Evolutionary conservation across 768 basidiomycete species (phyloP), one percentile per base, ranked within the genome.

Genomic region (Tricholoma furcatifolium): DNA sequence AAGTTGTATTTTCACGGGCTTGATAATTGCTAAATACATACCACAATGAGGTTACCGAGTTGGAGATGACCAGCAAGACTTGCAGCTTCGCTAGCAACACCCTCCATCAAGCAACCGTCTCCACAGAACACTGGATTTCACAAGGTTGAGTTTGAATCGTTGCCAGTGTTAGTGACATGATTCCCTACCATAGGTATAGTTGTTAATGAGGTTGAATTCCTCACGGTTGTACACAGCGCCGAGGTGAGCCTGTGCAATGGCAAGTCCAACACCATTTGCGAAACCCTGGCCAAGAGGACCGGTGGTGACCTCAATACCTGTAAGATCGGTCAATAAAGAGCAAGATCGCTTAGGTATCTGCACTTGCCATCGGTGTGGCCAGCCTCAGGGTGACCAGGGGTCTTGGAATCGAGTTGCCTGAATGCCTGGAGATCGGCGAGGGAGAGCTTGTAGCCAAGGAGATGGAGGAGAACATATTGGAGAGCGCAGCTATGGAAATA

Each of bases 41-140:
- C 89, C 53, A 89, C 91, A 64, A 98, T 87, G 63, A 98, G 78
- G 73, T 95, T 97, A 51, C 91, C 93, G 38, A 98, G 82, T 68
- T 93, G 86, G 62, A 97, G 80, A 73, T 98, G 95, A 57, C 94
- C 95, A 55, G 93, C 94, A 58, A 97, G 80, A 63, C 89, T 92
- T 55, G 89, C 88, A 36, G 95, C 93, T 70, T 98, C 95, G 57
- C 82, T 80, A n/a, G 93, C 81, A 60, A 98, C 86, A 78, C 95
- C 95, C 72, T 98, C 95, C 89, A 95, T 94, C 49, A 98, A 79
- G 74, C 95, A 98, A 42, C 95, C 95, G 71, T 98, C 95, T 63
- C 95, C 95, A 55, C 83, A 79, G 76, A 97, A 96, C 47, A 88
- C 91, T 91, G 56, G 47, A 44, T 51, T 49, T 7, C 54, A 43